phyloP scores from a whole-genome alignment of 768 basidiomycete species.

The Trametes maxima region DNA sequence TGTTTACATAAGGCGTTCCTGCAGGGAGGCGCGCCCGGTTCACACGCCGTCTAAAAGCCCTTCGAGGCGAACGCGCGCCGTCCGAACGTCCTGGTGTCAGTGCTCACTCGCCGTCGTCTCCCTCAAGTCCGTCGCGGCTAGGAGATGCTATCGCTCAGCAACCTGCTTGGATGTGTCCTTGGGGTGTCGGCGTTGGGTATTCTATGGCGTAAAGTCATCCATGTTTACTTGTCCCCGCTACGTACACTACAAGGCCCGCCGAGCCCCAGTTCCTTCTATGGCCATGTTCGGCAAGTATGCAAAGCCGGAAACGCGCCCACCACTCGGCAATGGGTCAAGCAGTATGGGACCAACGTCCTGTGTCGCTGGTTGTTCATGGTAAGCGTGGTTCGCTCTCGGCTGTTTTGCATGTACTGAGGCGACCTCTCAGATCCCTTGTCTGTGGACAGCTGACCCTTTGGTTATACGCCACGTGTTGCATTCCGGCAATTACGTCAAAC shows the following conservation, averaged over 20 bases:
- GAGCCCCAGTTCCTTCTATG: slow-evolving; percentile 1
- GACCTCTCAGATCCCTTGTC: neutral
- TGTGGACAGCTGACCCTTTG: slow-evolving; percentile 7
- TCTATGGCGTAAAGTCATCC: neutral
- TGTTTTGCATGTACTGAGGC: too few relatives aligned
- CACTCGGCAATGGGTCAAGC: neutral
- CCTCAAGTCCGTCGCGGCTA: neutral
- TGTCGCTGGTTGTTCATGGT: slow-evolving; percentile 9
- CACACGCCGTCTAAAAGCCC: neutral
- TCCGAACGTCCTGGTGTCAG: too few relatives aligned
- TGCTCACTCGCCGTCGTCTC: neutral
- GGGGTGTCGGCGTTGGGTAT: neutral
- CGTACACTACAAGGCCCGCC: neutral
- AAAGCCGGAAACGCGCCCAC: neutral
- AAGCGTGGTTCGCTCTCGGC: neutral
- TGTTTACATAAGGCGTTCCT: too few relatives aligned
- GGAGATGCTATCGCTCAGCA: neutral
- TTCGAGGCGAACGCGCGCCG: neutral
- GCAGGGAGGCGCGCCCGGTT: too few relatives aligned
- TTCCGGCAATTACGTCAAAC: slow-evolving; percentile 8
- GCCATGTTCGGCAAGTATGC: slow-evolving; percentile 1
- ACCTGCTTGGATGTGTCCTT: neutral
- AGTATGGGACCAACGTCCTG: neutral
- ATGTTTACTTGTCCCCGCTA: slow-evolving; percentile 1
- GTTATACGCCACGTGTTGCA: slow-evolving; percentile 5